These are phyloP conservation scores for Suillus weaverae DNA, from an alignment of 768 basidiomycete species.

Conservation along the genomic window DNA sequence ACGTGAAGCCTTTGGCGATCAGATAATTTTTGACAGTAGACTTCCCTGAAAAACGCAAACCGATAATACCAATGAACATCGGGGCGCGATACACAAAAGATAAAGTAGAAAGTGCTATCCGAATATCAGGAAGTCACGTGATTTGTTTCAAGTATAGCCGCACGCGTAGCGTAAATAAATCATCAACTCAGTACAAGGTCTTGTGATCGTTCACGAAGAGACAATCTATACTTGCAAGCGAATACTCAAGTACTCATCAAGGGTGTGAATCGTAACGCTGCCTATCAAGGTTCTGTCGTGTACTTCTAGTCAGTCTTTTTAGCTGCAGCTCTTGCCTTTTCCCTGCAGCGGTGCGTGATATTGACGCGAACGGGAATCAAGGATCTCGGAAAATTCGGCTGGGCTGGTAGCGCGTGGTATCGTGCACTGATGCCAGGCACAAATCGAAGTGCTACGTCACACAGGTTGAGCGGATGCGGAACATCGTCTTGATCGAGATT, in stretches of 20 bases:
- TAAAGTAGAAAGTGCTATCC: background rate
- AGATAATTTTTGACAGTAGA: constrained; percentile 61
- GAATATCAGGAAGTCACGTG: background rate
- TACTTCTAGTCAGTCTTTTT: constrained; percentile 29
- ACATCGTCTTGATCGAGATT: constrained; percentile 22
- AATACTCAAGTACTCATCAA: background rate
- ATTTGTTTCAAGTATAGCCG: background rate
- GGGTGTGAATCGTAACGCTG: background rate
- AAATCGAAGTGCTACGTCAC: constrained; percentile 43
- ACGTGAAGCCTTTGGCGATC: constrained; percentile 54
- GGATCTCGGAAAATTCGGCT: constrained; percentile 15
- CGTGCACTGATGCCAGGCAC: constrained; percentile 60
- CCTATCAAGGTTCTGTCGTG: background rate
- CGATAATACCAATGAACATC: constrained; percentile 73
- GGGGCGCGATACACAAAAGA: background rate
- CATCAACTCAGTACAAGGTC: too few relatives aligned
- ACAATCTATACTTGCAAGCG: background rate
- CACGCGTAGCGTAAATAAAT: too few relatives aligned
- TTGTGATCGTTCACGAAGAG: too few relatives aligned
- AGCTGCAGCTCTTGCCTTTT: constrained; percentile 47
- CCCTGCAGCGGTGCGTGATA: constrained; percentile 66
- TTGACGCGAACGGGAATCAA: constrained; percentile 78
- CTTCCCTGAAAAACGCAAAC: constrained; percentile 63
- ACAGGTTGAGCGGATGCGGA: constrained; percentile 37
- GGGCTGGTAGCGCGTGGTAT: constrained; percentile 48